Percentiles rank a stretch among this genome's conserved stretches.
Conservation (phyloP, 805 yeast species). For the Huiozyma naganishii region DNA sequence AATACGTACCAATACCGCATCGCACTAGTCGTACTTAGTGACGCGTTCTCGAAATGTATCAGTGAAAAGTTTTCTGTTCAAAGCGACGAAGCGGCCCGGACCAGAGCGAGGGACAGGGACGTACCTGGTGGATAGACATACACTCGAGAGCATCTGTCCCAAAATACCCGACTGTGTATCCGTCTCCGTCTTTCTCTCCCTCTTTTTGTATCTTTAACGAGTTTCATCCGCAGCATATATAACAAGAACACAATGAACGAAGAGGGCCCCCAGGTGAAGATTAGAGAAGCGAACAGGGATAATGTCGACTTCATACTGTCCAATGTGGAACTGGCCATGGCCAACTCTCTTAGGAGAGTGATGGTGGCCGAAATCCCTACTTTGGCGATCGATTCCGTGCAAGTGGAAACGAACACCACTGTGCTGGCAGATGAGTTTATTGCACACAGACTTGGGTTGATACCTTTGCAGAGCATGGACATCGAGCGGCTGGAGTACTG, state of each 20-base stretch:
- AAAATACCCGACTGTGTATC: too few species aligned
- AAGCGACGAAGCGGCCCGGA: too few species aligned
- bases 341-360: constrained; percentile 82
- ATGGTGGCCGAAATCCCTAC: constrained; percentile 97
- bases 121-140: too few species aligned
- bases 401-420: constrained; percentile 83
- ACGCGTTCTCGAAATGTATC: too few species aligned
- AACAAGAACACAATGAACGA: constrained; percentile 18
- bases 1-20: too few species aligned
- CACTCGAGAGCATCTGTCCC: too few species aligned
- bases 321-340: constrained; percentile 80
- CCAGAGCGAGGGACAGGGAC: too few species aligned
- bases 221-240: not conserved
- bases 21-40: too few species aligned
- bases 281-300: constrained; percentile 75
- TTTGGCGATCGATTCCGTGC: constrained; percentile 90
- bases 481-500: constrained; percentile 79
- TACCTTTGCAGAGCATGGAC: constrained; percentile 77
- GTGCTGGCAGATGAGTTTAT: constrained; percentile 95
- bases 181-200: too few species aligned
- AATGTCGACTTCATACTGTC: constrained; percentile 83
- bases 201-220: not conserved
- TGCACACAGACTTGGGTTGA: constrained; percentile 85
- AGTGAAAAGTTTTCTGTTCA: too few species aligned
- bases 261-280: constrained; percentile 65